Evolutionary conservation across 371 early-diverging fungal species (phyloP), one percentile per base, ranked within the genome.

Genomic region (Syncephalis fuscata): DNA sequence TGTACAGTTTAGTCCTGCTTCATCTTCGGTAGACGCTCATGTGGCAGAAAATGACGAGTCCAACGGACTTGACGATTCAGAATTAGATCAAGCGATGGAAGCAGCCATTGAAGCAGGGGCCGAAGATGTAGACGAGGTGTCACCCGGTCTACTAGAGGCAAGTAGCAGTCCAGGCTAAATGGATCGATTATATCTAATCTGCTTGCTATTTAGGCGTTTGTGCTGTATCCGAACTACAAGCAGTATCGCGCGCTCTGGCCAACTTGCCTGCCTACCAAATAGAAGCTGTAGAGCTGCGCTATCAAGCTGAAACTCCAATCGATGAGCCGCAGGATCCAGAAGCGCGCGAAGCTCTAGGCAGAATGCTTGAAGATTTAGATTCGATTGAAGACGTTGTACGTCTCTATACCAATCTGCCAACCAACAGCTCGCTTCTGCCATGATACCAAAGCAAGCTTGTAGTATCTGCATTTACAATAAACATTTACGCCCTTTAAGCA

Each of bases 351-450:
- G 50, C 45, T 24, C 55, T 70, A 5, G 61, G 48, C 17, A 64
- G 59, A 45, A 69, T 70, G 48, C 39, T 74, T 11, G 66, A 70
- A 3, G 56, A 62, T 17, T 56, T 78, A 56, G 72, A 74, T 37
- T 59, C 64, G 43, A 46, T 74, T 19, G 73, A 70, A 16, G 75
- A 74, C 53, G 68, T 78, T 8, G 65, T 73, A 27, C 67, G 65
- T 40, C 53, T 78, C 9, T 69, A 74, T 50, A 63, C 61, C 44
- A 78, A 78, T 53, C 9, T 50, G 14, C 43, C 15, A 5, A 8
- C 20, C 40, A 7, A 4, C 32, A 32, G 32, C 11, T 11, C 32
- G 11, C 11, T 32, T 7, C 11, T 32, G 11, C 32, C 32, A 32
- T 32, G 11, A 11, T 7, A 32, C 32, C 32, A 7, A 32, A 11